phyloP scores from a whole-genome alignment of 2,329 filamentous ascomycete genomes.

The Trichoderma simmonsii region DNA sequence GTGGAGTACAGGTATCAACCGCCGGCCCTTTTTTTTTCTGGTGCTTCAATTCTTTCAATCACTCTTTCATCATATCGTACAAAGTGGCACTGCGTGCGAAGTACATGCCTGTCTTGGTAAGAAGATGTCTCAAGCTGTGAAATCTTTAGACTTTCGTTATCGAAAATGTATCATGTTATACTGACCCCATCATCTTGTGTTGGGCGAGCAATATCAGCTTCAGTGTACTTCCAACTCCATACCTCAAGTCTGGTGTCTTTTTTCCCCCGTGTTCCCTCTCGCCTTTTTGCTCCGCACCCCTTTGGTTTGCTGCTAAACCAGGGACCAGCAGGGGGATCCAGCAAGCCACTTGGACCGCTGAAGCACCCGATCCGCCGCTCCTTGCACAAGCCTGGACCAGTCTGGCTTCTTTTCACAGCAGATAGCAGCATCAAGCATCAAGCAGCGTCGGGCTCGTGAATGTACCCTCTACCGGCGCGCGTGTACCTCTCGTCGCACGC shows the following conservation, averaged over 20 bases:
- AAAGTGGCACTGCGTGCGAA: background rate
- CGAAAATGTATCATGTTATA: background rate
- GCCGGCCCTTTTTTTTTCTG: background rate
- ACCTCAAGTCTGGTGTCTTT: background rate
- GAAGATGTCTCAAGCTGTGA: background rate
- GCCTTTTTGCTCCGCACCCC: background rate
- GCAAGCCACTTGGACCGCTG: constrained; percentile 4
- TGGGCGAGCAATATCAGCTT: background rate
- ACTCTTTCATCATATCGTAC: background rate
- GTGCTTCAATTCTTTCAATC: background rate
- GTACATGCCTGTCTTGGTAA: background rate
- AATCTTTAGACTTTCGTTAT: background rate
- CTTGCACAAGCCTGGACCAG: background rate
- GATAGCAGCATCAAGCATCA: background rate
- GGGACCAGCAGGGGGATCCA: constrained; percentile 8
- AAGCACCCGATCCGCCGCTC: constrained; percentile 2
- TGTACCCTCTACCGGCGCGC: background rate
- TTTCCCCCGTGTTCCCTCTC: background rate
- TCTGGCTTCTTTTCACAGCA: background rate
- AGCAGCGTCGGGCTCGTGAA: background rate
- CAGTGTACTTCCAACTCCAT: background rate
- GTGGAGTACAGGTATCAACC: background rate
- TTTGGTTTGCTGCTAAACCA: background rate
- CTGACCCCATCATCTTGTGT: background rate
- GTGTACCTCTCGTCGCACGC: background rate